Evolutionary conservation across 2,329 filamentous ascomycete species (phyloP), one percentile per base, ranked within the genome.

Genomic region (Alternaria angustiovoidea): DNA sequence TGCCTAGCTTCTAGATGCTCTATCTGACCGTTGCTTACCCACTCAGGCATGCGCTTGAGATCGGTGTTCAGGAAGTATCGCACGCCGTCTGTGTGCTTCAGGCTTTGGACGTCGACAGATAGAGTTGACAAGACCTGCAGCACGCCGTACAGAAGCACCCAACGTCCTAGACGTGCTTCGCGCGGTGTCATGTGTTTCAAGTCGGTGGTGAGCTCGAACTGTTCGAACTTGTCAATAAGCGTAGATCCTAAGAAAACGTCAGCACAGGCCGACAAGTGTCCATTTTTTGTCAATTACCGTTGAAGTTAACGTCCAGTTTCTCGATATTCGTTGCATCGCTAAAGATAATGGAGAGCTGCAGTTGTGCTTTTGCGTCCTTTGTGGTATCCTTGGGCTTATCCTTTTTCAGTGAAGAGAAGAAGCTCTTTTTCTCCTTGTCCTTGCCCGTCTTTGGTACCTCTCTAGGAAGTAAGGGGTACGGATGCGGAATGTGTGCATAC

Each of bases 401-500:
- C 57, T 76, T 78, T 64, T 76, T 79, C 51, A 77, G 41, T 1
- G 69, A 62, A 4, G 73, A 68, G 44, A 80, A 78, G 30, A 78
- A 59, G 16, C 70, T 69, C 58, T 77, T 79, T 66, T 78, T 78
- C 61, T 75, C 68, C 11, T 71, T 65, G 4, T 69, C 65, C 32
- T 72, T 73, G 12, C 61, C 55, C 5, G 56, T 55, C 38, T 68
- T 65, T 2, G 70, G 67, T 12, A 77, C 67, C 28, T 73, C 70
- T 42, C 70, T 66, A 2, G 89, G 89, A 3, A 91, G 81, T 1
- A 91, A 77, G 0, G 89, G 88, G 64, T 89, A 90, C 0, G 89
- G 88, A 59, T 90, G 85, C 0, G 89, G 77, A 32, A 81, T 77
- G 22, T 79, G 78, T 2, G 69, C 57, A 70, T 87, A 89, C 7